Evolutionary conservation across 2,329 filamentous ascomycete genomes (phyloP), one percentile per base, ranked within the genome.

Genomic region (Dendryphion nanum): DNA sequence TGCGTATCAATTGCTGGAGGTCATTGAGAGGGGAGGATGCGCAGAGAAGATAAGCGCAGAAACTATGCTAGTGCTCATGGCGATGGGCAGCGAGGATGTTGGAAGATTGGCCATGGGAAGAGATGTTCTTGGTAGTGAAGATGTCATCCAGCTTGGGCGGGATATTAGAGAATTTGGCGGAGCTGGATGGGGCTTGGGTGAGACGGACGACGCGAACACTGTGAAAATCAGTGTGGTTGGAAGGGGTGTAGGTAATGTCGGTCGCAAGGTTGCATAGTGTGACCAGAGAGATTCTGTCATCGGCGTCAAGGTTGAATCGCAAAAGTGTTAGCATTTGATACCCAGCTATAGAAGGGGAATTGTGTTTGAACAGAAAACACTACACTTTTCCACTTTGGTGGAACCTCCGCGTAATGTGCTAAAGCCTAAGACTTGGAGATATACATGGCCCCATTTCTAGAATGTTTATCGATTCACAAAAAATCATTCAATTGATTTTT

Each of bases 11-110:
- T 71, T 98, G 35, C 72, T 98, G 10, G 90, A 97, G 67, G 78
- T 82, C 16, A 84, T 97, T 44, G 79, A 79, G 35, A 79, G 83
- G 52, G 91, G 90, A 8, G 93, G 93, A 1, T 95, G 89, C 61
- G 86, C 87, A 3, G 84, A 82, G 37, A 75, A 74, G 12, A 77
- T 85, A 3, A 86, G 88, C 2, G 82, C 83, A 4, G 74, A 80
- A 3, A 91, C 85, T 0, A 77, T 95, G 48, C 67, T 98, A 37
- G 86, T 83, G 14, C 73, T 98, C 46, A 98, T 98, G 93, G 89
- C 90, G 21, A 97, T 98, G 93, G 93, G 93, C 0, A 88, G 86
- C 1, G 93, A 97, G 63, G 93, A 98, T 65, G 89, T 98, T 12
- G 93, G 93, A 4, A 79, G 93, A 42, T 66, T 98, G 50, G 80